These are phyloP conservation scores for Ustilago esculenta DNA, from an alignment of 1,284 basidiomycete species.

Conservation along the genomic window DNA sequence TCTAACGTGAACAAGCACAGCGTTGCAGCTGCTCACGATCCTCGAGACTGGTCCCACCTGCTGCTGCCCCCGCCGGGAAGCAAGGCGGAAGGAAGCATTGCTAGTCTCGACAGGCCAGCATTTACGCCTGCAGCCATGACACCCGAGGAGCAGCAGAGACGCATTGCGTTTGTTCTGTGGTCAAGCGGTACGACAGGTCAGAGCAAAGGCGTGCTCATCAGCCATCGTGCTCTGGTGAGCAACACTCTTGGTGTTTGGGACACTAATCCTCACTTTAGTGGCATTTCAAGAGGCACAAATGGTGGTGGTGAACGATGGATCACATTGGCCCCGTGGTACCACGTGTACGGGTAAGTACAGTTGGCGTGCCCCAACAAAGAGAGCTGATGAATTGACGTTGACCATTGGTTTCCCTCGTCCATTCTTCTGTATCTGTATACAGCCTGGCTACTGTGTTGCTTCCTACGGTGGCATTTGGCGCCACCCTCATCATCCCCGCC, in stretches of 20 bases:
- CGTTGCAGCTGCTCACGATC: slow-evolving; percentile 43
- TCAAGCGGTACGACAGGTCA: slow-evolving; percentile 67
- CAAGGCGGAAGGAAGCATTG: slow-evolving; percentile 41
- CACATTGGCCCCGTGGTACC: slow-evolving; percentile 67
- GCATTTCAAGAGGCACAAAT: slow-evolving; percentile 17
- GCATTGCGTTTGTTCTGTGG: slow-evolving; percentile 66
- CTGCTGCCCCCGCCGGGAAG: slow-evolving; percentile 43
- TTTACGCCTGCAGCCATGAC: slow-evolving; percentile 35
- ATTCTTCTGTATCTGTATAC: too few species aligned
- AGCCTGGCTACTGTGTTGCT: slow-evolving; percentile 62
- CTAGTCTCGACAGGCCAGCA: slow-evolving; percentile 25
- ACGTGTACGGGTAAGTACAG: slow-evolving; percentile 58
- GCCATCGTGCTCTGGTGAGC: slow-evolving; percentile 62
- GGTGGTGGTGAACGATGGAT: slow-evolving; percentile 62
- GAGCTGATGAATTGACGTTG: neutral
- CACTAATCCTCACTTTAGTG: slow-evolving; percentile 43
- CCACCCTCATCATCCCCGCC: slow-evolving; percentile 63
- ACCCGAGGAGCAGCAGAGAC: slow-evolving; percentile 36
- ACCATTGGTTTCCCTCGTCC: neutral
- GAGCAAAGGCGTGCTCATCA: slow-evolving; percentile 67
- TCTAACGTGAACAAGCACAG: slow-evolving; percentile 29
- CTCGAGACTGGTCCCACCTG: slow-evolving; percentile 54
- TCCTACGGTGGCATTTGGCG: slow-evolving; percentile 63
- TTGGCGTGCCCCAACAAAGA: neutral
- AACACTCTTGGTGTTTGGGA: slow-evolving; percentile 61